Conservation (phyloP, 768 basidiomycete genomes). For the Mycena epipterygia region DNA sequence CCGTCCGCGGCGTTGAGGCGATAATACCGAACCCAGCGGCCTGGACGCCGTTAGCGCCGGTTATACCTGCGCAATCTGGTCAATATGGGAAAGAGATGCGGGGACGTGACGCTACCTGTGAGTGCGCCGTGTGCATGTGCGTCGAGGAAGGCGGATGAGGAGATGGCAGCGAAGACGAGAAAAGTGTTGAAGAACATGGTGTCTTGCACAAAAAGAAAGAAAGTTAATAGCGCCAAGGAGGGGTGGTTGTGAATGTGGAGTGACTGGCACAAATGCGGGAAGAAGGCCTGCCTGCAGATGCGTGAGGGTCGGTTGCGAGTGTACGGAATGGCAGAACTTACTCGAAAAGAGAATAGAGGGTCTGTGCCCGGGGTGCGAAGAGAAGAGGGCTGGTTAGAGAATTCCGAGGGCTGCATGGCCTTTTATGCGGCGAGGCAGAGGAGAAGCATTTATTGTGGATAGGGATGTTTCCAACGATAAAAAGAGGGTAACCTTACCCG, state of each 20-base stretch:
- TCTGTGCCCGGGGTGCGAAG: slow-evolving; percentile 16
- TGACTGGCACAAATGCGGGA: slow-evolving; percentile 12
- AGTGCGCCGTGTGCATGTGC: slow-evolving; percentile 33
- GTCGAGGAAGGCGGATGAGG: slow-evolving; percentile 17
- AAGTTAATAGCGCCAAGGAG: background rate
- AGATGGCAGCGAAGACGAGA: slow-evolving; percentile 9
- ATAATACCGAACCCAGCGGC: slow-evolving; percentile 20
- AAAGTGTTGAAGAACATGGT: slow-evolving; percentile 37
- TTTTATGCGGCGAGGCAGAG: slow-evolving; percentile 17
- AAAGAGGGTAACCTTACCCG: slow-evolving; percentile 17
- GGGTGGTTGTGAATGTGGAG: slow-evolving; percentile 2
- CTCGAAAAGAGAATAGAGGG: slow-evolving; percentile 1
- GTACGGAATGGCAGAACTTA: background rate
- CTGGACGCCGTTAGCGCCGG: slow-evolving; percentile 30
- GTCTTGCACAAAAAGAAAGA: slow-evolving; percentile 28
- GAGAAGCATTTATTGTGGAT: slow-evolving; percentile 8
- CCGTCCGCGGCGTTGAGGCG: slow-evolving; percentile 25
- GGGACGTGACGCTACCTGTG: background rate
- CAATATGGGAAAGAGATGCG: background rate
- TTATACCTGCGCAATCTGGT: slow-evolving; percentile 1
- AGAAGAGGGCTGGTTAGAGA: slow-evolving; percentile 34
- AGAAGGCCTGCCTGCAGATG: slow-evolving; percentile 6
- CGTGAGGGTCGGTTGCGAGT: background rate
- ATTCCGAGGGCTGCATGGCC: background rate
- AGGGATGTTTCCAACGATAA: no score